phyloP scores from a whole-genome alignment of 768 basidiomycete species.

The Russula vinacea region DNA sequence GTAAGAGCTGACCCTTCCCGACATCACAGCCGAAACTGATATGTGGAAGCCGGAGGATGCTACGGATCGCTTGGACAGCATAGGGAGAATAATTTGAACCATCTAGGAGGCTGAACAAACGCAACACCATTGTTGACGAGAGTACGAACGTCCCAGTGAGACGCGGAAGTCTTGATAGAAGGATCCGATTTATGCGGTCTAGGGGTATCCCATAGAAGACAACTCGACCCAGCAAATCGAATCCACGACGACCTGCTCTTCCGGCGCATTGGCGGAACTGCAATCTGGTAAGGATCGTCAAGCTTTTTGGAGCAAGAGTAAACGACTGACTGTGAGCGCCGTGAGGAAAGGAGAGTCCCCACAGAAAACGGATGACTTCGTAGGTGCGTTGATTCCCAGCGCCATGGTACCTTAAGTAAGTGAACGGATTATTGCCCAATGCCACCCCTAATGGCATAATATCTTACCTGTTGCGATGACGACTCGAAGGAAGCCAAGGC shows the following conservation, averaged over 20 bases:
- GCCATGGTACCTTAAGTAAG: slow-evolving; percentile 54
- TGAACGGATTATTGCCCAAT: neutral
- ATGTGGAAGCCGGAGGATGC: slow-evolving; percentile 55
- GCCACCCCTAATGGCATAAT: neutral
- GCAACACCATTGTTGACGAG: slow-evolving; percentile 60
- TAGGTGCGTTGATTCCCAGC: slow-evolving; percentile 72
- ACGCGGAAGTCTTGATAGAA: slow-evolving; percentile 60
- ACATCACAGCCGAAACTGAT: slow-evolving; percentile 55
- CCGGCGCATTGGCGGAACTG: slow-evolving; percentile 75
- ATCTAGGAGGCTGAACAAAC: slow-evolving; percentile 61
- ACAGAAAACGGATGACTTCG: slow-evolving; percentile 61
- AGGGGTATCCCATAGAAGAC: slow-evolving; percentile 68
- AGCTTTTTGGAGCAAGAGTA: neutral
- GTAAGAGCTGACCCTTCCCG: slow-evolving; percentile 55
- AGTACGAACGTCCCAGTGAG: slow-evolving; percentile 64
- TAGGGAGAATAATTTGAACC: slow-evolving; percentile 52
- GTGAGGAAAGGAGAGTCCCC: slow-evolving; percentile 61
- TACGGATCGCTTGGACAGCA: slow-evolving; percentile 50
- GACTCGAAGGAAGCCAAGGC: slow-evolving; percentile 59
- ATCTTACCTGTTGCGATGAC: slow-evolving; percentile 59
- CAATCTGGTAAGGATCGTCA: slow-evolving; percentile 19
- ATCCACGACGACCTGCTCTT: slow-evolving; percentile 69
- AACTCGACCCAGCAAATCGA: slow-evolving; percentile 65
- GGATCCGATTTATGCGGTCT: slow-evolving; percentile 59
- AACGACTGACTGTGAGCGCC: slow-evolving; percentile 51